Conservation (phyloP, 345 rosid species). For the Combretum micranthum region DNA sequence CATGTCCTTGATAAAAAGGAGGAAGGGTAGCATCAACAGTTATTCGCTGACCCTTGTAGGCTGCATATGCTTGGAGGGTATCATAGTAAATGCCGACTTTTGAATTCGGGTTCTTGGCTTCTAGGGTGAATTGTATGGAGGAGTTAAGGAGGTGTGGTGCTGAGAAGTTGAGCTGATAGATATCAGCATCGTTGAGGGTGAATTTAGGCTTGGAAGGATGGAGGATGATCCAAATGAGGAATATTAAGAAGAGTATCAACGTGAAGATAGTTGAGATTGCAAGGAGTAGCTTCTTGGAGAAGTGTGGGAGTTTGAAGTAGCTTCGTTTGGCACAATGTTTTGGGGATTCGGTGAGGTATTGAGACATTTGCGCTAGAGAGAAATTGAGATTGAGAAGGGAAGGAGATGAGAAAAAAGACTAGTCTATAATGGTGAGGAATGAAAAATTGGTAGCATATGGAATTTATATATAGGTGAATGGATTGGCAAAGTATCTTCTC, state of each 20-base stretch:
- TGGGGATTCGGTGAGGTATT: slow-evolving; percentile 43
- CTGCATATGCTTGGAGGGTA: slow-evolving; percentile 46
- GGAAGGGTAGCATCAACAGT: slow-evolving; percentile 48
- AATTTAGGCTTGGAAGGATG: slow-evolving; percentile 72
- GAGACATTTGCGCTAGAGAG: slow-evolving; percentile 60
- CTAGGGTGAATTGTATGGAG: slow-evolving; percentile 61
- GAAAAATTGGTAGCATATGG: slow-evolving; percentile 14
- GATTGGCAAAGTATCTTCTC: too few species aligned
- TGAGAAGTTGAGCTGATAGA: slow-evolving; percentile 63
- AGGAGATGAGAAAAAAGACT: slow-evolving; percentile 9
- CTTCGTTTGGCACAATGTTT: slow-evolving; percentile 61
- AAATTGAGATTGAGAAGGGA: slow-evolving; percentile 13
- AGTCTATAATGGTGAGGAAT: slow-evolving; percentile 17
- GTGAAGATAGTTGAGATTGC: slow-evolving; percentile 42
- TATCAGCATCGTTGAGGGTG: slow-evolving; percentile 50
- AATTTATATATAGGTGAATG: slow-evolving; percentile 3
- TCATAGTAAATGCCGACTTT: slow-evolving; percentile 84
- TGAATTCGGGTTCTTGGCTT: slow-evolving; percentile 57
- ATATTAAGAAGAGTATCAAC: slow-evolving; percentile 37
- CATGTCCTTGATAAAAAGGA: slow-evolving; percentile 73
- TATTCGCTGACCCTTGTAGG: slow-evolving; percentile 76
- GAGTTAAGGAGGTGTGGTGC: slow-evolving; percentile 69
- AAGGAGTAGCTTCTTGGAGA: slow-evolving; percentile 54
- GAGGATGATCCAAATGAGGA: slow-evolving; percentile 64
- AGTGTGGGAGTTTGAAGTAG: slow-evolving; percentile 24